Evolutionary conservation across 139 green algal species (phyloP).

Genomic region (Closterium sp.): DNA sequence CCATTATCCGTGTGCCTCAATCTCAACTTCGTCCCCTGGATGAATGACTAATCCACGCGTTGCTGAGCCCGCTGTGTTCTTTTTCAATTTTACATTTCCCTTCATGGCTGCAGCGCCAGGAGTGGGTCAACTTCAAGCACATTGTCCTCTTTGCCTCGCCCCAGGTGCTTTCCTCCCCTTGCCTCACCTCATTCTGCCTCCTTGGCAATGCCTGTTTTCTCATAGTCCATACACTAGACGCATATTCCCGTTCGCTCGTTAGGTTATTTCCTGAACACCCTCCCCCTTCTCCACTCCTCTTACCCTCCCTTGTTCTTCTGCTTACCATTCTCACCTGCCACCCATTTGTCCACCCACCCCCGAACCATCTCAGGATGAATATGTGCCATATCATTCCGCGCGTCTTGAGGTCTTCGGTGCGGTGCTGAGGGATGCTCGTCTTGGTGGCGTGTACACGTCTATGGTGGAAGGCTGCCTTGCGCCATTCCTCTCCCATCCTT

Average conservation of each 20-base stretch:
- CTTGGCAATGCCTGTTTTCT: neutral
- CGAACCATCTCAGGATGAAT: conserved; percentile 60
- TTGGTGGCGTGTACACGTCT: neutral
- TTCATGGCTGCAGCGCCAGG: conserved; percentile 25
- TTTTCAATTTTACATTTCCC: neutral
- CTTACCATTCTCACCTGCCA: neutral
- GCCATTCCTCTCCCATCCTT: neutral
- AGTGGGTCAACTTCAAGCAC: conserved; percentile 59
- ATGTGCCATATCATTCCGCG: conserved; percentile 67
- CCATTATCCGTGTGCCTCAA: too few relatives aligned
- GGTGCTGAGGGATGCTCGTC: neutral
- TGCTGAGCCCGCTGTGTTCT: neutral
- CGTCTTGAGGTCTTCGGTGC: conserved; percentile 41
- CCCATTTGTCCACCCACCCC: neutral
- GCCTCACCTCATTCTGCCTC: neutral
- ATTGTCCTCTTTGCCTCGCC: conserved; percentile 59
- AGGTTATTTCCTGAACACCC: neutral
- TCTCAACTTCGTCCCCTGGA: too few relatives aligned
- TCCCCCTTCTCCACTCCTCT: neutral
- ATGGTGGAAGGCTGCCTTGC: conserved; percentile 41
- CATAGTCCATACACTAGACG: neutral
- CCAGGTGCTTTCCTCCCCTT: conserved; percentile 22
- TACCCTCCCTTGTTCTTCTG: neutral
- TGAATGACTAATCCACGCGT: too few relatives aligned
- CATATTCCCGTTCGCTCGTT: neutral